Base-by-base conservation (phyloP, 257 asterid genomes). In the Datura wrightii region DNA sequence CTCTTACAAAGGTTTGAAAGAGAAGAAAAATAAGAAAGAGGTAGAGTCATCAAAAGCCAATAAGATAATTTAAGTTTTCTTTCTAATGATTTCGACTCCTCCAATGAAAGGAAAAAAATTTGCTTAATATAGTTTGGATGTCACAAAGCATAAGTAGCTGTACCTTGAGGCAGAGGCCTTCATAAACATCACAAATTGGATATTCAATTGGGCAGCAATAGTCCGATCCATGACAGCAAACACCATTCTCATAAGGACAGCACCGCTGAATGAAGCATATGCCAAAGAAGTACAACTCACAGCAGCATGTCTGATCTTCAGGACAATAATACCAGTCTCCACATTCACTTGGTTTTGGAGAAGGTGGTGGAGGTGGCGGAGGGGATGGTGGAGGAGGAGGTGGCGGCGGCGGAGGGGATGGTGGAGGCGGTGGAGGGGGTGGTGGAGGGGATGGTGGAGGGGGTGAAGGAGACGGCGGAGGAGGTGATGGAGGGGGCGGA, bases 191-290 rank as follows among this genome's bases (percentile, higher is more conserved):
- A 59, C 90, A 88, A 42, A 86, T 86, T 71, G 88, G 90, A 66
- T 56, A 87, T 42, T 89, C 90, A 81, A 31, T 4, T 0, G 91
- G 89, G 79, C 86, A 87, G 79, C 90, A 89, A 34, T 58, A 85
- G n/a, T 46, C 84, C 5, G 83, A 24, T 14, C 86, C 84, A 37
- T 37, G 56, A 56, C 87, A 87, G 66, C 89, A 84, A 82, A 84
- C 87, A 7, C 85, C 88, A 71, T 81, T 48, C 71, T 84, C 82
- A 9, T 74, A 83, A 13, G 44, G 71, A 54, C 87, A 85, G 13
- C 85, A 88, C 13, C 82, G 70, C 0, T 79, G 65, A 42, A 81
- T 14, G 2, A 83, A 13, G 85, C 91, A 89, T 7, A 63, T 2
- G 53, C 60, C 85, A 4, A 56, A 6, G 9, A 65, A 24, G 16